Percentiles rank a stretch among this genome's conserved stretches.
phyloP scores from a whole-genome alignment of 2,329 filamentous ascomycete species.

The Sclerotinia nivalis region DNA sequence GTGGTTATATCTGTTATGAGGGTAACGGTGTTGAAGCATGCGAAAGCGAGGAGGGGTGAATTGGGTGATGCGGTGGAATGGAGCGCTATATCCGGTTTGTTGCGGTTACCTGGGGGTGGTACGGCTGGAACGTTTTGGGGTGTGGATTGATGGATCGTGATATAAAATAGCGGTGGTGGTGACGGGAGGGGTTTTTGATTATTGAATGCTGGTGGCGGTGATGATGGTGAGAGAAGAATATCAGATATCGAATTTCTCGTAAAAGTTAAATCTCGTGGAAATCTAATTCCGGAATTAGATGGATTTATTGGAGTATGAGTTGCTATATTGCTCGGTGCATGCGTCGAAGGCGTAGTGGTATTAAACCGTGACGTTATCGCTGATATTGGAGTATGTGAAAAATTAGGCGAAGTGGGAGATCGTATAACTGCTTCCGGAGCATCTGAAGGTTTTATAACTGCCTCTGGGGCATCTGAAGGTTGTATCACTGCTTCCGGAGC shows the following conservation, averaged over 20 bases:
- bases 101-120: background rate
- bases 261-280: constrained; percentile 37
- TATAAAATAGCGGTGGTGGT: constrained; percentile 36
- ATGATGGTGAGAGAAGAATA: constrained; percentile 34
- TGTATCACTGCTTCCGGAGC: constrained; percentile 12
- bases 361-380: constrained; percentile 23
- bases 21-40: constrained; percentile 34
- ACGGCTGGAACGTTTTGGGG: background rate
- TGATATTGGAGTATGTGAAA: constrained; percentile 18
- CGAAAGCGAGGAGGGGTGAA: constrained; percentile 32
- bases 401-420: background rate
- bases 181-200: constrained; percentile 32
- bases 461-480: constrained; percentile 5
- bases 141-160: constrained; percentile 29
- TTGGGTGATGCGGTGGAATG: constrained; percentile 33
- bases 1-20: constrained; percentile 36
- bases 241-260: constrained; percentile 31
- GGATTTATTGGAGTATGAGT: constrained; percentile 18
- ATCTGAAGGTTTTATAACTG: constrained; percentile 12
- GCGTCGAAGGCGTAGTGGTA: background rate
- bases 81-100: constrained; percentile 34
- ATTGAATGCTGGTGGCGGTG: constrained; percentile 30
- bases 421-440: constrained; percentile 22
- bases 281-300: constrained; percentile 28
- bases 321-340: constrained; percentile 12